Evolutionary conservation across 495 filamentous ascomycete species (phyloP).

Genomic region (Talaromyces ruber): DNA sequence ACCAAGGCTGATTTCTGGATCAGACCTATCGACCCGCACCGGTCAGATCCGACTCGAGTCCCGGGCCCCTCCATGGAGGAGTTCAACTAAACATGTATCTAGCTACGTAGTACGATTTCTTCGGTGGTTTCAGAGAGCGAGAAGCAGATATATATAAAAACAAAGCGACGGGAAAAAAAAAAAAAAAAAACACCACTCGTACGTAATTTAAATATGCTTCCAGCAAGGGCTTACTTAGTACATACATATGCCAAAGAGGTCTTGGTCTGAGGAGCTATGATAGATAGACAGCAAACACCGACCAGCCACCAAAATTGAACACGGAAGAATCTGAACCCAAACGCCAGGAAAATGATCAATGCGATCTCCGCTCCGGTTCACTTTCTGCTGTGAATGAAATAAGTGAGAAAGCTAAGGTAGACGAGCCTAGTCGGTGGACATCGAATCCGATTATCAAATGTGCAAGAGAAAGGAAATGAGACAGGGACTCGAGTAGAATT

Average conservation of each 20-base stretch:
- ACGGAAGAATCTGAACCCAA: constrained; percentile 1
- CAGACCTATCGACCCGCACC: not conserved
- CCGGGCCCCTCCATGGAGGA: not conserved
- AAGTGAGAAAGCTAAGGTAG: not conserved
- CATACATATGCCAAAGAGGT: not conserved
- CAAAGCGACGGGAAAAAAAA: not conserved
- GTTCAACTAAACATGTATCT: not conserved
- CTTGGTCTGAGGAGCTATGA: not conserved
- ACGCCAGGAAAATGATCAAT: constrained; percentile 5
- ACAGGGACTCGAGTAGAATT: not conserved
- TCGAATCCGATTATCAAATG: not conserved
- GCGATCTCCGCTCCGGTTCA: not conserved
- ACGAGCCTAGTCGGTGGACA: not conserved
- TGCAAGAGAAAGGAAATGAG: not conserved
- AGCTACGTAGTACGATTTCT: no score
- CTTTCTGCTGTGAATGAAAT: not conserved
- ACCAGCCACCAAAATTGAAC: not conserved
- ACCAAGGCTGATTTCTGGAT: not conserved
- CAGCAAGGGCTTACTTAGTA: not conserved
- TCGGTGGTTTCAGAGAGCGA: not conserved
- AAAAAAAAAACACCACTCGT: not conserved
- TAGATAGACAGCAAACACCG: not conserved
- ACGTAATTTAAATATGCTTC: not conserved
- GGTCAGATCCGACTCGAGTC: not conserved
- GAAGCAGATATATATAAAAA: not conserved